phyloP scores from a whole-genome alignment of 2,329 filamentous ascomycete species.

The Fonsecaea multimorphosa region DNA sequence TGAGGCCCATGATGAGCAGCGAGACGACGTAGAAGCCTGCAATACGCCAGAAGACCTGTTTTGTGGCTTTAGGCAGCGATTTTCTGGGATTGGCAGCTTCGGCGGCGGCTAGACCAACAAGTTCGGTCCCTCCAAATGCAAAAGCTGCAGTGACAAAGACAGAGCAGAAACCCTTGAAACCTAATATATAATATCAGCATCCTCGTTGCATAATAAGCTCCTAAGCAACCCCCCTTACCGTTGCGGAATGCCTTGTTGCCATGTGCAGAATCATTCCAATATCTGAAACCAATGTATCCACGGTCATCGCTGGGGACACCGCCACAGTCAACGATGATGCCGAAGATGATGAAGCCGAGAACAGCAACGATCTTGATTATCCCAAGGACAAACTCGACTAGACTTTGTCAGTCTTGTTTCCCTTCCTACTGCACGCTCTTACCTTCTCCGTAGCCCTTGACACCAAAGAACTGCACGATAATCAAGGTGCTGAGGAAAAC shows the following conservation, averaged over 20 bases:
- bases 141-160: conserved; percentile 70
- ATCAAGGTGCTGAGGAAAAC: conserved; percentile 80
- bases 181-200: conserved; percentile 13
- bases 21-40: conserved; percentile 87
- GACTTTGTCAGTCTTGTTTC: neutral
- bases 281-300: conserved; percentile 79
- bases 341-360: conserved; percentile 86
- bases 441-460: conserved; percentile 81
- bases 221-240: conserved; percentile 52
- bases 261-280: conserved; percentile 64
- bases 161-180: conserved; percentile 68
- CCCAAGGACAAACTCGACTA: conserved; percentile 82
- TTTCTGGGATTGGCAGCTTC: conserved; percentile 66
- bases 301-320: conserved; percentile 66
- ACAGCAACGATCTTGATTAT: conserved; percentile 85
- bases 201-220: neutral
- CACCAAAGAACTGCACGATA: conserved; percentile 82
- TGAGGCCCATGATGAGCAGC: conserved; percentile 77
- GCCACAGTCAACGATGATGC: conserved; percentile 82
- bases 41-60: conserved; percentile 93
- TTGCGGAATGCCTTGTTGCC: conserved; percentile 64
- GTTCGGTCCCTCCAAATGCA: conserved; percentile 67
- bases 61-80: conserved; percentile 82
- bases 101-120: conserved; percentile 66
- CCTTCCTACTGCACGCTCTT: neutral